Evolutionary conservation across 116 monocot genomes (phyloP).

Genomic region (Papilionanthe hybrid): DNA sequence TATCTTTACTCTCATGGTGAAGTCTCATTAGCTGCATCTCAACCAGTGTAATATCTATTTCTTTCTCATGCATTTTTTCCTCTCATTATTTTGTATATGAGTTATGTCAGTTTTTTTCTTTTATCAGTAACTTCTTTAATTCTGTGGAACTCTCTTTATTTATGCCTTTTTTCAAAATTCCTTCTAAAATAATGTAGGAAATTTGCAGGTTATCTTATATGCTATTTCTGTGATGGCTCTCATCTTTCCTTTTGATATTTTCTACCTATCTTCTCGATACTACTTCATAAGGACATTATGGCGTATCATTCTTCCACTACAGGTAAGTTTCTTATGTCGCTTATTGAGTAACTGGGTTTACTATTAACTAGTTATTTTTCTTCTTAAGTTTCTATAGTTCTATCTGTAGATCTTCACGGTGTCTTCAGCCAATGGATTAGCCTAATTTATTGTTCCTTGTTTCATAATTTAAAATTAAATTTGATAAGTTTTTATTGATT

Average conservation of each 20-base stretch:
- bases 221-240: conserved; percentile 62
- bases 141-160: not conserved
- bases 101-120: not conserved
- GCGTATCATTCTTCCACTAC: conserved; percentile 86
- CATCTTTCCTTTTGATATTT: conserved; percentile 97
- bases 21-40: conserved; percentile 88
- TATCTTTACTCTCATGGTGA: conserved; percentile 96
- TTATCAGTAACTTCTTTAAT: not conserved
- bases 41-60: conserved; percentile 89
- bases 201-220: conserved; percentile 91
- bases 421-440: not conserved
- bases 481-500: not conserved
- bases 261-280: conserved; percentile 90
- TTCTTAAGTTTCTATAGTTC: not conserved
- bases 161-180: not conserved
- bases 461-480: not conserved
- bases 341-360: not conserved
- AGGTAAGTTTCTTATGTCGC: conserved; percentile 36
- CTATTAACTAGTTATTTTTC: not conserved
- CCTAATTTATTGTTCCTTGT: not conserved
- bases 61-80: not conserved
- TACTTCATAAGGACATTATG: conserved; percentile 84
- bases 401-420: not conserved
- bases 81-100: not conserved
- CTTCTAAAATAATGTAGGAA: not conserved